Percentiles rank a stretch among this genome's conserved stretches.
These are phyloP conservation scores for Ustilago vetiveriae DNA, from an alignment of 1,284 basidiomycete genomes.

Conservation along the genomic window DNA sequence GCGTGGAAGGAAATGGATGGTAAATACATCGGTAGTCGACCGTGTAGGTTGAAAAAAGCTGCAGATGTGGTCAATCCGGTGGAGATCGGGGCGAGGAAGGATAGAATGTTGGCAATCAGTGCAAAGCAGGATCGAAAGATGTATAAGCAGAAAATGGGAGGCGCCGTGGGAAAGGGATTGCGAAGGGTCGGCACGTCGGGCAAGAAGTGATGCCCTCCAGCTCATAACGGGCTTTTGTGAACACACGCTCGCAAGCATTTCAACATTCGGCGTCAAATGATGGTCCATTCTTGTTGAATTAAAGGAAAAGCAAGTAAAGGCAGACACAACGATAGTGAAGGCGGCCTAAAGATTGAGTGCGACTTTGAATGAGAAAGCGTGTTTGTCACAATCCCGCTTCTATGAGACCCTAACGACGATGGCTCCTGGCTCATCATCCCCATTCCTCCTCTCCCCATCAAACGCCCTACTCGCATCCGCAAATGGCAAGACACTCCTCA, in stretches of 20 bases:
- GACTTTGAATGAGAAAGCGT: neutral
- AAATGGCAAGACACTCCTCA: slow-evolving; percentile 61
- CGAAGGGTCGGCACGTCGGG: slow-evolving; percentile 24
- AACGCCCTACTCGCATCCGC: slow-evolving; percentile 62
- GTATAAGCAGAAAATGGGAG: slow-evolving; percentile 62
- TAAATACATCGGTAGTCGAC: slow-evolving; percentile 68
- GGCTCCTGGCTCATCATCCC: slow-evolving; percentile 54
- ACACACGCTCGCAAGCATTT: no score
- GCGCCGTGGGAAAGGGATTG: slow-evolving; percentile 59
- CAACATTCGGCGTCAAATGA: no score
- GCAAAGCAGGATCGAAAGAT: slow-evolving; percentile 53
- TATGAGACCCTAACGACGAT: slow-evolving; percentile 60
- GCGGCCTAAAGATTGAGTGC: no score
- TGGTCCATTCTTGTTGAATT: no score
- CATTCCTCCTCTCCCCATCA: slow-evolving; percentile 43
- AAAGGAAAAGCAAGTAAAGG: neutral
- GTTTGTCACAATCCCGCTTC: neutral
- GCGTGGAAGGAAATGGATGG: slow-evolving; percentile 99
- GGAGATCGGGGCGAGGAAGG: slow-evolving; percentile 63
- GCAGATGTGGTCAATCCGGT: slow-evolving; percentile 56
- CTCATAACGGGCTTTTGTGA: no score
- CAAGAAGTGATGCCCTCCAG: neutral
- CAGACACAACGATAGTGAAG: neutral
- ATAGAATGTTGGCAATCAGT: slow-evolving; percentile 56
- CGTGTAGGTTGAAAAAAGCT: slow-evolving; percentile 64